Evolutionary conservation across 306 rosid genomes (phyloP), one percentile per base, ranked within the genome.

Genomic region (Prunus mira): DNA sequence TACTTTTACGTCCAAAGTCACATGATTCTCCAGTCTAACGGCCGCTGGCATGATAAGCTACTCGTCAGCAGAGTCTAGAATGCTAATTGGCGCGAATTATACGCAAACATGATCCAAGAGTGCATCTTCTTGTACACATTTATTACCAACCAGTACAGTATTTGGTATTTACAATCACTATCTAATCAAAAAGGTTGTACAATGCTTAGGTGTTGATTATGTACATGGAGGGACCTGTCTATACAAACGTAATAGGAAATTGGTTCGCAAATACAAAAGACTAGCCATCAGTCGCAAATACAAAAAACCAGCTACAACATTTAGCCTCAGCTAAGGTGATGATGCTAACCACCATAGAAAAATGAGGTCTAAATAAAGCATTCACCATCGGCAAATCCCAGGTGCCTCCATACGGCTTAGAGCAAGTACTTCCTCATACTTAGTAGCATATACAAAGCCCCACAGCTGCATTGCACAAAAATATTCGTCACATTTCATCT

Each of bases 361-460:
- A 28, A 54, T 56, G 58, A 32, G 12, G 24, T 45, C 18, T 50
- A 1, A 41, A 5, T 8, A 13, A 12, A 17, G 74, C 75, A 34
- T 72, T 86, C 68, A 94, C 96, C 96, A 94, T 12, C 89, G 84
- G 78, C 97, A 89, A 69, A 94, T 92, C 72, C 98, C 98, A 14
- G 96, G 91, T 34, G 81, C 85, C 80, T 94, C 98, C 14, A 69
- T 73, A 76, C 82, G 85, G 88, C 95, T 92, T 79, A 82, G 51
- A 66, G 96, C 93, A 38, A 94, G 90, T 22, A 92, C 81, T 84
- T 94, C 97, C 20, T 91, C 96, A 20, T 87, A 90, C 72, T 88
- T 87, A 10, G 98, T 87, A 73, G 91, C 78, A 80, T 90, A 81
- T 13, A 94, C 96, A 84, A 94, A 94, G 65, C 93, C 97, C 98